Base-by-base conservation (phyloP, 805 yeast genomes). In the Hanseniaspora nectarophila region DNA sequence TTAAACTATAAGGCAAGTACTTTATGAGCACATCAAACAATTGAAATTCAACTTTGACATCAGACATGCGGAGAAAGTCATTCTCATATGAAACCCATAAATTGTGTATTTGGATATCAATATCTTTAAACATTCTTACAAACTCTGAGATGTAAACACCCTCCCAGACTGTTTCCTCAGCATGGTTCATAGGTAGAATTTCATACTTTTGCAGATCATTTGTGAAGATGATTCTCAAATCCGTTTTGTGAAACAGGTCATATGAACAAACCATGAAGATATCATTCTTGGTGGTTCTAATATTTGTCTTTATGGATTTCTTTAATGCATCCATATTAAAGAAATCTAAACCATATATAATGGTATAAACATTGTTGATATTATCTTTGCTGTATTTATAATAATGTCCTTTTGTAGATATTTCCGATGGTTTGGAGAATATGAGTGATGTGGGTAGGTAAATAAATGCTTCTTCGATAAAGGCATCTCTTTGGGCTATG, bases 271-370 rank as follows among this genome's bases (percentile, higher is more conserved):
- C 18, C 6, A 45, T 4, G 18, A 45, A 28, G 24, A 21, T 16
- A 8, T 26, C 28, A 26, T 24, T 13, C 7, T 24, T 26, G 8
- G 24, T 23, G 15, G n/a, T 1, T 8, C 13, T 20, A 1, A 45
- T 24, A 12, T 35, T 35, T 15, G 10, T 18, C 23, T 10, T n/a
- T 13, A 46, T 20, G 16, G 31, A 28, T 5, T 13, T 13, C 21
- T 18, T 46, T 8, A 46, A 23, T 15, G 28, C 21, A 38, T 46
- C 51, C 51, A 43, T 38, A n/a, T 31, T 31, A 21, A 29, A 51
- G 38, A 42, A 38, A 15, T 38, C 20, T 24, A 23, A n/a, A 13
- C 94, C 94, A 10, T 35, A 13, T 21, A 82, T 13, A 23, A 38
- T 16, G 3, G 34, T 42, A 9, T 28, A 42, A 9, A 42, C 16